Evolutionary conservation across 1,284 basidiomycete genomes (phyloP), one percentile per base, ranked within the genome.

Genomic region (Microbotryomycetes sp.): DNA sequence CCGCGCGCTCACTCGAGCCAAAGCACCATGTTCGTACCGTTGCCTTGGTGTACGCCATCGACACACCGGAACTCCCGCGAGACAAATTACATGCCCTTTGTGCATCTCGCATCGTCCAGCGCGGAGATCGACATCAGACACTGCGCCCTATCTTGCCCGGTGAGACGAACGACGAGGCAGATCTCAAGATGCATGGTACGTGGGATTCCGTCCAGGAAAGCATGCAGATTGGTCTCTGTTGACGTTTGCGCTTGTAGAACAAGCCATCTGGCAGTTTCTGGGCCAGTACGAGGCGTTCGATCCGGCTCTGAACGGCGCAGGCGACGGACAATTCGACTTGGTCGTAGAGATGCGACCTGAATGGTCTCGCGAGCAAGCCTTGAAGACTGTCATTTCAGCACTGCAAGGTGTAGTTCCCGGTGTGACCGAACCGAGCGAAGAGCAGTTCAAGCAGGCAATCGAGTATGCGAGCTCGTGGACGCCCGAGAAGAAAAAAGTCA

Each of bases 71-170:
- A 2, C 76, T 82, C 73, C 63, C 78, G 0, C 76, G 76, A 55
- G 77, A 80, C 70, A 74, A 76, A 46, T 75, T 88, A 16, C 85
- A 89, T 65, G 83, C 87, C 0, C 79, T 93, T 41, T 91, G 87
- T 70, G 81, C 82, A 1, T 85, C 88, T 63, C 85, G 91, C 18
- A 80, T 97, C 51, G 71, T 82, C 5, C 65, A 67, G 21, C 86
- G 92, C 4, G 93, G 91, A 0, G 81, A 84, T 5, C 88, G 87
- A 63, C 92, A 97, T 76, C 92, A 94, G 72, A 82, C 82, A 0
- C 81, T 97, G 0, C 81, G 80, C 46, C 86, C 0, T 84, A 89
- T 71, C 56, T 66, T 4, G 67, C 72, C 29, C 58, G 76, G 31
- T 71, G 76, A 53, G 61, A 18, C 35, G 11, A 41, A 9, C 11